These are phyloP conservation scores for Albophoma yamanashiensis DNA, from an alignment of 2,329 filamentous ascomycete species.

Conservation along the genomic window DNA sequence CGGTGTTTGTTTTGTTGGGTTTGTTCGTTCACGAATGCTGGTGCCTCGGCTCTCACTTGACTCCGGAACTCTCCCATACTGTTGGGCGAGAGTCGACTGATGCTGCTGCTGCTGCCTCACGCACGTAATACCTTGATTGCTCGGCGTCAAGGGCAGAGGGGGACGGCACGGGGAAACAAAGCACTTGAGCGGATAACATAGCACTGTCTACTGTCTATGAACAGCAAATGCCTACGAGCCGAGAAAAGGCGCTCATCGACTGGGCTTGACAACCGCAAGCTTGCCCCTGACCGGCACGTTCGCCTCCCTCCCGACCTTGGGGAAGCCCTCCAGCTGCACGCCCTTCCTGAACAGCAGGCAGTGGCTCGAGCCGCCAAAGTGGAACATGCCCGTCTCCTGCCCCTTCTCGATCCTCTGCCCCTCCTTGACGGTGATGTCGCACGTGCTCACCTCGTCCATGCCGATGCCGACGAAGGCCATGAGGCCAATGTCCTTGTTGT, in stretches of 20 bases:
- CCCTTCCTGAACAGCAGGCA: constrained; percentile 55
- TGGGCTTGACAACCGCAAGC: constrained; percentile 20
- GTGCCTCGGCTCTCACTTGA: too few species aligned
- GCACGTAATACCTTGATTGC: too few species aligned
- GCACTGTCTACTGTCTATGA: too few species aligned
- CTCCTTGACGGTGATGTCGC: constrained; percentile 57
- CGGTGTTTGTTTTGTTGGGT: too few species aligned
- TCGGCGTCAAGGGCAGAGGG: too few species aligned
- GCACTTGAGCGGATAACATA: too few species aligned
- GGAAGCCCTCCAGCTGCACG: constrained; percentile 34
- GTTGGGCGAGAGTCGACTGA: too few species aligned
- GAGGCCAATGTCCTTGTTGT: constrained; percentile 55
- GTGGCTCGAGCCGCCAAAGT: constrained; percentile 65
- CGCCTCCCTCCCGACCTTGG: constrained; percentile 19
- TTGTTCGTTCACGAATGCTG: too few species aligned
- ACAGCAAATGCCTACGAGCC: neutral
- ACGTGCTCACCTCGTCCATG: constrained; percentile 68
- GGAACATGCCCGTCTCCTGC: constrained; percentile 67
- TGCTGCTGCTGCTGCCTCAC: too few species aligned
- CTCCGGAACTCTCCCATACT: too few species aligned
- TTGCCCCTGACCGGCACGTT: constrained; percentile 29
- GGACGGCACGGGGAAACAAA: too few species aligned
- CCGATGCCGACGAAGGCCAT: constrained; percentile 62
- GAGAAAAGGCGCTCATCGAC: neutral
- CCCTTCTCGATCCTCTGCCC: constrained; percentile 59